These are phyloP conservation scores for Globisporangium splendens DNA, from an alignment of 352 stramenopile genomes.

Conservation along the genomic window DNA sequence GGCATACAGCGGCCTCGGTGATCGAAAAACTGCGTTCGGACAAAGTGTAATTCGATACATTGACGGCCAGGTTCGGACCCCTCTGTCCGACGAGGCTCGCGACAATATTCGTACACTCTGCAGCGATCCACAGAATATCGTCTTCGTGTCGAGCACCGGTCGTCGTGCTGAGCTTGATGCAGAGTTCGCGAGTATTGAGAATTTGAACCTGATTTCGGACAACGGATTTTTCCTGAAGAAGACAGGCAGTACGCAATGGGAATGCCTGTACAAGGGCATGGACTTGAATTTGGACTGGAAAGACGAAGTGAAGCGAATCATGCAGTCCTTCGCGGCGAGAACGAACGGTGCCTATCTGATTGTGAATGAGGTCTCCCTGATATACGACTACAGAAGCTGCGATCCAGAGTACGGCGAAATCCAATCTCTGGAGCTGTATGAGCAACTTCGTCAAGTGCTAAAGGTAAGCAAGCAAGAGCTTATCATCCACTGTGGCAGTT, in stretches of 20 bases:
- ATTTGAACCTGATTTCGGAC: constrained; percentile 61
- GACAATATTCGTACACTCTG: constrained; percentile 56
- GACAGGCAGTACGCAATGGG: constrained; percentile 28
- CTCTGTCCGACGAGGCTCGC: constrained; percentile 49
- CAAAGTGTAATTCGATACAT: constrained; percentile 49
- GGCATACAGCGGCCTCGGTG: constrained; percentile 18
- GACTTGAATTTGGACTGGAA: constrained; percentile 91
- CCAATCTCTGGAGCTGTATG: constrained; percentile 90
- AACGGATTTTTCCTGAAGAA: constrained; percentile 71
- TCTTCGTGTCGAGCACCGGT: constrained; percentile 67
- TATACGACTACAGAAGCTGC: constrained; percentile 98
- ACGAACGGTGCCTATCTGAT: constrained; percentile 98
- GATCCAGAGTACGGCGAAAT: constrained; percentile 98
- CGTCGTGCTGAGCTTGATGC: constrained; percentile 49
- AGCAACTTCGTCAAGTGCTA: constrained; percentile 94
- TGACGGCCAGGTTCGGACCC: constrained; percentile 67
- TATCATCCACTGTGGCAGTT: background rate
- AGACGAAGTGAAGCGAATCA: constrained; percentile 91
- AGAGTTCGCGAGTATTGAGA: constrained; percentile 46
- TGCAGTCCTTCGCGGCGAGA: constrained; percentile 95
- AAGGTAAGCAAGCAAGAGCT: constrained; percentile 47
- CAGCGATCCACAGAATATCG: constrained; percentile 54
- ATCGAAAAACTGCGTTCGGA: constrained; percentile 7
- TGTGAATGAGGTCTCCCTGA: constrained; percentile 94
- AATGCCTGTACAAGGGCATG: constrained; percentile 54